Base-by-base conservation (phyloP, 108 stramenopile genomes). In the Pinguiococcus pyrenoidosus region DNA sequence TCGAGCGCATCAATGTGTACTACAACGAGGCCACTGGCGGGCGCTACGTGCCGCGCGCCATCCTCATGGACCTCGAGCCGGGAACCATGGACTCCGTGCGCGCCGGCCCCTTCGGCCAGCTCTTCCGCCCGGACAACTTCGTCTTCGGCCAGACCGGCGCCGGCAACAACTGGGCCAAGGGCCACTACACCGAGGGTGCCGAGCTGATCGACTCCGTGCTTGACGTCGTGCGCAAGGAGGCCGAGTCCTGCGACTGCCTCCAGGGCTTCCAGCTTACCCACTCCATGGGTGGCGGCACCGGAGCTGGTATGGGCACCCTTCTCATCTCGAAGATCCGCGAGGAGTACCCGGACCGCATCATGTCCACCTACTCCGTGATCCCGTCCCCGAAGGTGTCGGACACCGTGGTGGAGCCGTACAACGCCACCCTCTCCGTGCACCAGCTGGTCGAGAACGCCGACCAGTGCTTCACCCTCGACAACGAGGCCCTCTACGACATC, bases 401-500 rank as follows among this genome's bases (percentile, higher is more conserved):
- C 59, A 89, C 90, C 32, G 85, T 89, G 38, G 87, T 87, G 29
- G 85, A 92, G 70, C 90, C 90, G 2, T 92, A 92, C 84, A 89
- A 92, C 71, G 91, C 91, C 41, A 89, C 87, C 28, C 87, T 92
- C 38, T 88, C 91, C 20, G 80, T 92, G 29, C 90, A 92, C 53
- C 87, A 89, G 81, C 80, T 92, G 41, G 87, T 92, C 29, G 90
- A 92, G 77, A 89, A 92, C 59, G 91, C 87, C 39, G 91, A 89
- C 60, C 85, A 89, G 77, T 85, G 81, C 67, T 87, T 83, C 58
- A 82, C 83, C 41, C 83, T 92, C 66, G 90, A 92, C 63, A 89
- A 89, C 75, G 90, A 92, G 51, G 90, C 90, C 32, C 81, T 92
- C 33, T 89, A 89, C 71, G 87, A 92, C 14, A 71, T 71, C 54